Conservation (phyloP, 192 early-diverging fungal species). For the Radiomyces spectabilis region DNA sequence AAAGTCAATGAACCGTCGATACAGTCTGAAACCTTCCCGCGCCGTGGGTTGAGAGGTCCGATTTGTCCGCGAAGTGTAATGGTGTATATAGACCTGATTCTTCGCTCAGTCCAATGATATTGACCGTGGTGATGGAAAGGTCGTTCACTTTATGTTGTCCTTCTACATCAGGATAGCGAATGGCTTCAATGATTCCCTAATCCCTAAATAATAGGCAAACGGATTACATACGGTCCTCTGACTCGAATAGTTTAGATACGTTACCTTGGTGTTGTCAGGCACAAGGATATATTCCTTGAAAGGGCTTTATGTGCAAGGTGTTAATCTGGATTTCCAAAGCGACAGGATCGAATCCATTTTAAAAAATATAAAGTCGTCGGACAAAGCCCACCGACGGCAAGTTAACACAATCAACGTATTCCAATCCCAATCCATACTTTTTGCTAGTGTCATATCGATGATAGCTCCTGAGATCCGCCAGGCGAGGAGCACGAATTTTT, state of each 20-base stretch:
- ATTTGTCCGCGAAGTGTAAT: neutral
- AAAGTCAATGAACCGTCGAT: constrained; percentile 13
- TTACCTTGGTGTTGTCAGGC: constrained; percentile 5
- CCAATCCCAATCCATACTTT: neutral
- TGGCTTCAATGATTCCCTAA: constrained; percentile 5
- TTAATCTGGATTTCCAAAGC: neutral
- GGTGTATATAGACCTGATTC: neutral
- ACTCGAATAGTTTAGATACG: neutral
- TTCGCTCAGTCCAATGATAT: neutral
- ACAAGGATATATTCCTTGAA: constrained; percentile 16
- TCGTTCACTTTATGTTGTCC: constrained; percentile 1
- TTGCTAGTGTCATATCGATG: too few species aligned
- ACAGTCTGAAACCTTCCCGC: constrained; percentile 5
- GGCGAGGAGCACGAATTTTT: neutral
- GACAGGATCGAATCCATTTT: too few species aligned
- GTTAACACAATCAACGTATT: neutral
- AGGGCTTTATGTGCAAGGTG: neutral
- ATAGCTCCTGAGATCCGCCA: neutral
- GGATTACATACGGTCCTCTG: neutral
- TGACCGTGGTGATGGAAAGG: neutral
- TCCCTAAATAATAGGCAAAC: neutral
- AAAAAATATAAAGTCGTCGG: neutral
- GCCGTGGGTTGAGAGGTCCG: neutral
- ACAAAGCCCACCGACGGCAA: neutral
- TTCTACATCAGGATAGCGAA: constrained; percentile 4